These are phyloP conservation scores for Coprinopsis marcescibilis DNA, from an alignment of 768 basidiomycete species.

Conservation along the genomic window DNA sequence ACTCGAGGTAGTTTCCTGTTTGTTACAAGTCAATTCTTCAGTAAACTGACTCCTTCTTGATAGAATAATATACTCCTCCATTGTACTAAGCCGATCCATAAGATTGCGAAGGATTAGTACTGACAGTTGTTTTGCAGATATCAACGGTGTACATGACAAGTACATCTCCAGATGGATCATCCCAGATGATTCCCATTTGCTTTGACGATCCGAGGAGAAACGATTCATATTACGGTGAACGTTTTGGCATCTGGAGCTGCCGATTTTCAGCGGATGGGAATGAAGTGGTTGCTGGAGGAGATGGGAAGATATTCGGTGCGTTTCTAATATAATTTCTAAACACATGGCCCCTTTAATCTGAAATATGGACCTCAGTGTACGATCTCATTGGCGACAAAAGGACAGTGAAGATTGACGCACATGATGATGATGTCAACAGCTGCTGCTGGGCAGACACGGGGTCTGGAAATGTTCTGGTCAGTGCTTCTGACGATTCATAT, in stretches of 20 bases:
- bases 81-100: no score
- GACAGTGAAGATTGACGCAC: constrained; percentile 83
- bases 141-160: constrained; percentile 72
- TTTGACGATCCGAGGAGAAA: constrained; percentile 40
- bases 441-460: constrained; percentile 93
- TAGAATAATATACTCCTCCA: constrained; percentile 91
- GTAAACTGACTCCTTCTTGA: neutral
- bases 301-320: constrained; percentile 68
- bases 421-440: constrained; percentile 89
- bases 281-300: constrained; percentile 91
- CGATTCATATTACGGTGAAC: constrained; percentile 32
- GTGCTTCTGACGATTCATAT: constrained; percentile 91
- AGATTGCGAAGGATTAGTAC: no score
- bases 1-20: constrained; percentile 55
- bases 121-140: constrained; percentile 33
- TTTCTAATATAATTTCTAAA: constrained; percentile 6
- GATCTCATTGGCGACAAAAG: constrained; percentile 78
- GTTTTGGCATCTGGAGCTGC: constrained; percentile 86
- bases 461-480: constrained; percentile 91
- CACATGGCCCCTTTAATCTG: neutral
- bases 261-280: constrained; percentile 95
- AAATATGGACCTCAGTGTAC: constrained; percentile 81
- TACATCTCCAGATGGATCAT: constrained; percentile 52
- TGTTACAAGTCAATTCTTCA: neutral
- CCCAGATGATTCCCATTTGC: constrained; percentile 55